These are phyloP conservation scores for Platanthera zijinensis DNA, from an alignment of 106 monocot genomes.

Conservation along the genomic window DNA sequence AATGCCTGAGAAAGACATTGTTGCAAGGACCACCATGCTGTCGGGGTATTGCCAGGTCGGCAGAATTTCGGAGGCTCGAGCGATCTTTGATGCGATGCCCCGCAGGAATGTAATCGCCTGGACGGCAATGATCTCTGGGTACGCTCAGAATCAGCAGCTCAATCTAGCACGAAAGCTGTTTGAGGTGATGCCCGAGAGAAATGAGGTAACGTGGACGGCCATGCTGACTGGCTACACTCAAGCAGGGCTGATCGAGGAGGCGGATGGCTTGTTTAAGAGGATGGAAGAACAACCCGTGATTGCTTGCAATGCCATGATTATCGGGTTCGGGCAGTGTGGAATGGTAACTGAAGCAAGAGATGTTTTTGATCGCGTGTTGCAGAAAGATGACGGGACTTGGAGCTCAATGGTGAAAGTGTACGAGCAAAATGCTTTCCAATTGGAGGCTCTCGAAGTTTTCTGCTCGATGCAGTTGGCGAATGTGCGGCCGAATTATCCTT, in stretches of 20 bases:
- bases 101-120: constrained; percentile 63
- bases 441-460: constrained; percentile 45
- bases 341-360: constrained; percentile 33
- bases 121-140: constrained; percentile 77
- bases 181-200: constrained; percentile 85
- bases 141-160: constrained; percentile 41
- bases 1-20: constrained; percentile 74
- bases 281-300: constrained; percentile 39
- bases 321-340: constrained; percentile 59
- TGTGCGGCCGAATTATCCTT: constrained; percentile 29
- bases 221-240: constrained; percentile 75
- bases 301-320: constrained; percentile 70
- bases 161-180: constrained; percentile 75
- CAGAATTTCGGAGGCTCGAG: constrained; percentile 43
- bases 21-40: constrained; percentile 66
- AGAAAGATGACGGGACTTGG: constrained; percentile 61
- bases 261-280: constrained; percentile 34
- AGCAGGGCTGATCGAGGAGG: constrained; percentile 34
- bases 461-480: constrained; percentile 47
- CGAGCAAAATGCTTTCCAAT: constrained; percentile 51
- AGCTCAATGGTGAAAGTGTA: constrained; percentile 64
- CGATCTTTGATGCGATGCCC: constrained; percentile 69
- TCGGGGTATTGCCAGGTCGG: constrained; percentile 52
- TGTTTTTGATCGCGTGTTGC: constrained; percentile 39
- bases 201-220: constrained; percentile 86